Evolutionary conservation across 2,329 filamentous ascomycete species (phyloP).

Genomic region (Scedosporium aurantiacum): DNA sequence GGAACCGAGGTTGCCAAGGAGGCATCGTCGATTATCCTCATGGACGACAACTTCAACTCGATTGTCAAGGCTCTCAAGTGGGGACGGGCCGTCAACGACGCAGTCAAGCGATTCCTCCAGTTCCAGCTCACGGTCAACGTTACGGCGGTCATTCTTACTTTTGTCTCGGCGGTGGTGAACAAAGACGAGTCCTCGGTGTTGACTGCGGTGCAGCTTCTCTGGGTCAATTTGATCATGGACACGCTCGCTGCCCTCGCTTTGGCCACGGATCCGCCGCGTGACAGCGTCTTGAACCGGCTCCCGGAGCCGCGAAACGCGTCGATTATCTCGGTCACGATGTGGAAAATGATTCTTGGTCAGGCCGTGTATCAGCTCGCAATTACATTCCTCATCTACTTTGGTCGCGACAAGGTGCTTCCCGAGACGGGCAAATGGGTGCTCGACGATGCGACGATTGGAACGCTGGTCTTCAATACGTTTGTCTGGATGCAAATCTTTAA

Average conservation of each 20-base stretch:
- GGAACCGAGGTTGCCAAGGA: slow-evolving; percentile 79
- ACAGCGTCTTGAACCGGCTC: slow-evolving; percentile 69
- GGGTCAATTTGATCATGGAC: slow-evolving; percentile 97
- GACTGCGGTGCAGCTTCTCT: slow-evolving; percentile 82
- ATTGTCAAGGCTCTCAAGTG: slow-evolving; percentile 76
- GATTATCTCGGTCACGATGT: slow-evolving; percentile 83
- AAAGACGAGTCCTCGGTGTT: slow-evolving; percentile 61
- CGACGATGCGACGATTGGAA: slow-evolving; percentile 46
- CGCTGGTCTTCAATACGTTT: slow-evolving; percentile 93
- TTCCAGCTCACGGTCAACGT: slow-evolving; percentile 84
- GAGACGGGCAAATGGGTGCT: slow-evolving; percentile 5
- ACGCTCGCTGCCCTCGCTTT: slow-evolving; percentile 83
- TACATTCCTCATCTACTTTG: slow-evolving; percentile 76
- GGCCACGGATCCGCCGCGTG: slow-evolving; percentile 80
- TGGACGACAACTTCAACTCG: slow-evolving; percentile 83
- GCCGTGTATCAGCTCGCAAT: slow-evolving; percentile 76
- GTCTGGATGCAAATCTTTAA: slow-evolving; percentile 99
- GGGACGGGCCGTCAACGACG: slow-evolving; percentile 68
- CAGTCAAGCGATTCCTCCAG: slow-evolving; percentile 65
- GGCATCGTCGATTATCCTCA: slow-evolving; percentile 73
- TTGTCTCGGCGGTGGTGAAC: slow-evolving; percentile 73
- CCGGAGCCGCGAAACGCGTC: slow-evolving; percentile 45
- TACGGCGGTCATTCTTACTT: slow-evolving; percentile 77
- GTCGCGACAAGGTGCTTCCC: slow-evolving; percentile 16
- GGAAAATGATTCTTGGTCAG: slow-evolving; percentile 98